Evolutionary conservation across 2,329 filamentous ascomycete genomes (phyloP).

Genomic region (Pseudonectria buxi): DNA sequence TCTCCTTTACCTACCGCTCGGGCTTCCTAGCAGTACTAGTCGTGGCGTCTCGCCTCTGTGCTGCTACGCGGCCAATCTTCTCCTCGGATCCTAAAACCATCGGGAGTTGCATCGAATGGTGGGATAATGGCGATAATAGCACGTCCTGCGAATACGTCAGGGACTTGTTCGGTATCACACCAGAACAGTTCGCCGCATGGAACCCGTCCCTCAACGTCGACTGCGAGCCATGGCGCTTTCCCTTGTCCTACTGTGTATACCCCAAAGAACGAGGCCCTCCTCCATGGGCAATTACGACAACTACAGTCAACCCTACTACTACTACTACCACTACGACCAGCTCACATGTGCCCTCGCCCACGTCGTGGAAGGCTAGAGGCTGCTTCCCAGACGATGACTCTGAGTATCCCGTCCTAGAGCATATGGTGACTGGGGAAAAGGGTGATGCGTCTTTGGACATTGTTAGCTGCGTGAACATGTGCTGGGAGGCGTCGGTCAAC

Average conservation of each 20-base stretch:
- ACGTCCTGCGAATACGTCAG: no score
- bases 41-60: no score
- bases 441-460: no score
- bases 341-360: slow-evolving; percentile 3
- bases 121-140: no score
- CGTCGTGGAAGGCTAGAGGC: slow-evolving; percentile 4
- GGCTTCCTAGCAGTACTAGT: no score
- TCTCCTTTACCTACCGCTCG: no score
- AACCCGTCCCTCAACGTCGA: slow-evolving; percentile 7
- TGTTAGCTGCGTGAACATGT: slow-evolving; percentile 2
- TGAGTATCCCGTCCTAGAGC: slow-evolving; percentile 2
- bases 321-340: slow-evolving; percentile 1
- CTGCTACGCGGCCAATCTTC: no score
- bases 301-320: neutral
- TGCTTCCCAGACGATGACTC: slow-evolving; percentile 4
- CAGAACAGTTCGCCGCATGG: slow-evolving; percentile 5
- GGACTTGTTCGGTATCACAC: no score
- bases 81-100: no score
- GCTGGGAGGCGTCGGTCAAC: slow-evolving; percentile 3
- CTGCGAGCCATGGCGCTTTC: slow-evolving; percentile 6
- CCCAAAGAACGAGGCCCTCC: slow-evolving; percentile 3
- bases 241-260: slow-evolving; percentile 7
- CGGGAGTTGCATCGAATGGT: no score
- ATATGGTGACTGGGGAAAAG: no score
- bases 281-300: slow-evolving; percentile 2